These are phyloP conservation scores for Fusarium longipes DNA, from an alignment of 2,329 filamentous ascomycete species.

Conservation along the genomic window DNA sequence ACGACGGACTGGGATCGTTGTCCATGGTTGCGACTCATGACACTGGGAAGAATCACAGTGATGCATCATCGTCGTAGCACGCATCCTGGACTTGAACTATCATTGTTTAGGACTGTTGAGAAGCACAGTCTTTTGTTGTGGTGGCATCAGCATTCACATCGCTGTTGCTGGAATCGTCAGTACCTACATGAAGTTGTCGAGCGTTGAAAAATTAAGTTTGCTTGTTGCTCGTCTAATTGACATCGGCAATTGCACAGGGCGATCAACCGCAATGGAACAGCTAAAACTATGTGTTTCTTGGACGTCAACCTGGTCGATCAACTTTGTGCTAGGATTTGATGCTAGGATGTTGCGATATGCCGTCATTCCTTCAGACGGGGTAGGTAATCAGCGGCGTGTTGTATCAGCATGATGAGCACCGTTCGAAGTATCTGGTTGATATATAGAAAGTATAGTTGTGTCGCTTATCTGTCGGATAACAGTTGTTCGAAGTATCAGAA, in stretches of 20 bases:
- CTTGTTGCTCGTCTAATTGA: not conserved
- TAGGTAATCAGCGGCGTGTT: not conserved
- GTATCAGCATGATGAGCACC: not conserved
- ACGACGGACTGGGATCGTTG: conserved; percentile 1
- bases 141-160: not conserved
- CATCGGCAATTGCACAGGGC: conserved; percentile 8
- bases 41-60: conserved; percentile 2
- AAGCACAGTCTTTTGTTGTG: not conserved
- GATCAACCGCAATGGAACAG: not conserved
- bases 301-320: not conserved
- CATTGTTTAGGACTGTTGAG: conserved; percentile 19
- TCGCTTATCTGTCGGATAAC: not conserved
- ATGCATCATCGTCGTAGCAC: conserved; percentile 11
- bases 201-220: not conserved
- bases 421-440: not conserved
- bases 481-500: not conserved
- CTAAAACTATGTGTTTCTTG: not conserved
- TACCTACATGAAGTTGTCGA: not conserved
- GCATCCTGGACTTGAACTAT: conserved; percentile 13
- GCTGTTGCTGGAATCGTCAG: conserved; percentile 1
- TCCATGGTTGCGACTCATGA: conserved; percentile 28
- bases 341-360: conserved; percentile 23
- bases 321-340: conserved; percentile 3
- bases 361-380: conserved; percentile 10
- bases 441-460: conserved; percentile 3